These are phyloP conservation scores for Aspergillus viridinutans DNA, from an alignment of 2,329 filamentous ascomycete genomes.

Conservation along the genomic window DNA sequence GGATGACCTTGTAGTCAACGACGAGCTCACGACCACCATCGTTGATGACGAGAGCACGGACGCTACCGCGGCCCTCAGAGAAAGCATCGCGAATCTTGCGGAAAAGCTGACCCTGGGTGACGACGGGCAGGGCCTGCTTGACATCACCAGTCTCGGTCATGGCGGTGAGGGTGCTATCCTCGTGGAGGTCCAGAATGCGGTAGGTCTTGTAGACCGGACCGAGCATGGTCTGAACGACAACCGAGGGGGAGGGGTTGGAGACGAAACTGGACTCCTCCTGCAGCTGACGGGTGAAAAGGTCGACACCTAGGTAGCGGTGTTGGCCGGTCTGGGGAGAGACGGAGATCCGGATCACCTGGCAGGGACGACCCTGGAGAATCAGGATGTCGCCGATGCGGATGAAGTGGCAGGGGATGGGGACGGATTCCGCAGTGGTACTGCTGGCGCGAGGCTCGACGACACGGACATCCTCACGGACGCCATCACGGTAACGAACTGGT, in stretches of 20 bases:
- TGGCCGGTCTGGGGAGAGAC: slow-evolving; percentile 96
- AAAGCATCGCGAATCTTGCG: slow-evolving; percentile 76
- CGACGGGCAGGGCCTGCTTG: slow-evolving; percentile 89
- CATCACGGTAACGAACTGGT: slow-evolving; percentile 43
- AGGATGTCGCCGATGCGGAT: slow-evolving; percentile 98
- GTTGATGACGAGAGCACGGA: slow-evolving; percentile 92
- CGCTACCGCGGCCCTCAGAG: slow-evolving; percentile 84
- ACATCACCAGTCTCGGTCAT: slow-evolving; percentile 99
- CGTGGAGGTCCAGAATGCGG: slow-evolving; percentile 95
- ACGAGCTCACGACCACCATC: slow-evolving; percentile 90
- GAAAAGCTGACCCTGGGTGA: slow-evolving; percentile 91
- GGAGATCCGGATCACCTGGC: slow-evolving; percentile 99
- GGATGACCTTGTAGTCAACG: slow-evolving; percentile 98
- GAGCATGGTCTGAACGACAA: slow-evolving; percentile 99
- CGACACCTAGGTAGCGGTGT: slow-evolving; percentile 99
- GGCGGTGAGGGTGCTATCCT: slow-evolving; percentile 75
- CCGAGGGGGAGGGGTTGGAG: slow-evolving; percentile 92
- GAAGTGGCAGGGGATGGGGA: slow-evolving; percentile 99
- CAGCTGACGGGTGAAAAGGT: slow-evolving; percentile 99
- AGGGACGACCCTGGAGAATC: slow-evolving; percentile 97
- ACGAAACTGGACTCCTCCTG: slow-evolving; percentile 98
- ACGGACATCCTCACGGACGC: slow-evolving; percentile 46
- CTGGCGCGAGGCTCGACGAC: slow-evolving; percentile 49
- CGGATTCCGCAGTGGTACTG: slow-evolving; percentile 65
- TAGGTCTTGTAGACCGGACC: slow-evolving; percentile 99